phyloP scores from a whole-genome alignment of 2,329 filamentous ascomycete species.

The Hypomyces perniciosus region DNA sequence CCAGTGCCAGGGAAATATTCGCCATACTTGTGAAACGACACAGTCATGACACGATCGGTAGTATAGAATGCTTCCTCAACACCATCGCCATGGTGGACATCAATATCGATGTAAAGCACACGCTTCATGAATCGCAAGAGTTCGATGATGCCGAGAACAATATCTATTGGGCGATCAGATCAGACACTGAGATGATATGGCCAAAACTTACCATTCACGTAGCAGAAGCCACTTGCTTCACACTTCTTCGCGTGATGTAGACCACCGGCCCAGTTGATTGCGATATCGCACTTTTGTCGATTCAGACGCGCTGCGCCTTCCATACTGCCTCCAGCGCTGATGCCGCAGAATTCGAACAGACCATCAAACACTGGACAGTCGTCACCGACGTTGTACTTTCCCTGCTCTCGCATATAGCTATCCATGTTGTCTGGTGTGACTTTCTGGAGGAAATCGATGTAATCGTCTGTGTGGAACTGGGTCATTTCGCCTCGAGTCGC shows the following conservation, averaged over 20 bases:
- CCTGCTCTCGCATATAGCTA: slow-evolving; percentile 81
- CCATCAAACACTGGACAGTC: slow-evolving; percentile 98
- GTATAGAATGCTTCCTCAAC: slow-evolving; percentile 93
- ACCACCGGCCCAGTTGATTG: slow-evolving; percentile 96
- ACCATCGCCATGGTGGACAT: slow-evolving; percentile 89
- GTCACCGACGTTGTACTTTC: slow-evolving; percentile 89
- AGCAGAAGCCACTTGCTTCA: slow-evolving; percentile 95
- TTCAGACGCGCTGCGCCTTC: slow-evolving; percentile 88
- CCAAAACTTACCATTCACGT: slow-evolving; percentile 71
- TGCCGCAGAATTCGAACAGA: slow-evolving; percentile 92
- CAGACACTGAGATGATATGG: not conserved
- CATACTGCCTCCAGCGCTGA: slow-evolving; percentile 90
- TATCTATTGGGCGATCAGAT: slow-evolving; percentile 54
- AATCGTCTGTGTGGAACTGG: slow-evolving; percentile 91
- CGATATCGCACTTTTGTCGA: slow-evolving; percentile 89
- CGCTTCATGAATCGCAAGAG: slow-evolving; percentile 84
- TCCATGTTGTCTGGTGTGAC: slow-evolving; percentile 99
- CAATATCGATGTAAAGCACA: slow-evolving; percentile 96
- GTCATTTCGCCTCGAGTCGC: slow-evolving; percentile 86
- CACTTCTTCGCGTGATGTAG: slow-evolving; percentile 97
- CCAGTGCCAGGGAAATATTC: slow-evolving; percentile 94
- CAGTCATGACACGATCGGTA: slow-evolving; percentile 86
- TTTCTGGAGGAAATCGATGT: slow-evolving; percentile 90
- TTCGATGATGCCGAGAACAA: slow-evolving; percentile 91
- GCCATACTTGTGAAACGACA: slow-evolving; percentile 95